These are phyloP conservation scores for Colletotrichum lupini DNA, from an alignment of 2,329 filamentous ascomycete species.

Conservation along the genomic window DNA sequence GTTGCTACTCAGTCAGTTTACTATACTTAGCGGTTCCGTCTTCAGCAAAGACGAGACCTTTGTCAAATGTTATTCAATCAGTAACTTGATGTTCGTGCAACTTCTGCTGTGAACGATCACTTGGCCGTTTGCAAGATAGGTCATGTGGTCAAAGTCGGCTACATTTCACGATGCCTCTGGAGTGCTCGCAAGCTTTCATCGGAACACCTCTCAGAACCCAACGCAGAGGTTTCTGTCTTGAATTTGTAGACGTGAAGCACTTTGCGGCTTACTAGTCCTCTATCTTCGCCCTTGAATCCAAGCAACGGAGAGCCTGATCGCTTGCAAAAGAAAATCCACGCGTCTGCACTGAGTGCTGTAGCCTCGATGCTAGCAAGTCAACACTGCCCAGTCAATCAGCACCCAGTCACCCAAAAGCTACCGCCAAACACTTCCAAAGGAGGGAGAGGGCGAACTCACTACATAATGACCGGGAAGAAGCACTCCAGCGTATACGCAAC, in stretches of 20 bases:
- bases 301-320: background rate
- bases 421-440: background rate
- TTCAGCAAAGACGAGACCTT: background rate
- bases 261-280: background rate
- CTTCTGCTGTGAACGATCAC: background rate
- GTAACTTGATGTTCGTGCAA: background rate
- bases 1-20: background rate
- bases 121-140: background rate
- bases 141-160: background rate
- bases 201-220: background rate
- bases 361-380: background rate
- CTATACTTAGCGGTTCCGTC: background rate
- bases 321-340: background rate
- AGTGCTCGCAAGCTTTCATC: background rate
- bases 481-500: background rate
- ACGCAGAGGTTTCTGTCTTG: background rate
- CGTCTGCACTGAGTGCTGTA: background rate
- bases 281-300: background rate
- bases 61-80: background rate
- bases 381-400: background rate
- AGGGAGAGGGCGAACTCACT: background rate
- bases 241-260: background rate
- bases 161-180: background rate
- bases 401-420: background rate
- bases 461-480: background rate